Percentiles rank a stretch among this genome's conserved stretches.
Evolutionary conservation across 352 stramenopile genomes (phyloP).

Genomic region (Pythium coloratum): DNA sequence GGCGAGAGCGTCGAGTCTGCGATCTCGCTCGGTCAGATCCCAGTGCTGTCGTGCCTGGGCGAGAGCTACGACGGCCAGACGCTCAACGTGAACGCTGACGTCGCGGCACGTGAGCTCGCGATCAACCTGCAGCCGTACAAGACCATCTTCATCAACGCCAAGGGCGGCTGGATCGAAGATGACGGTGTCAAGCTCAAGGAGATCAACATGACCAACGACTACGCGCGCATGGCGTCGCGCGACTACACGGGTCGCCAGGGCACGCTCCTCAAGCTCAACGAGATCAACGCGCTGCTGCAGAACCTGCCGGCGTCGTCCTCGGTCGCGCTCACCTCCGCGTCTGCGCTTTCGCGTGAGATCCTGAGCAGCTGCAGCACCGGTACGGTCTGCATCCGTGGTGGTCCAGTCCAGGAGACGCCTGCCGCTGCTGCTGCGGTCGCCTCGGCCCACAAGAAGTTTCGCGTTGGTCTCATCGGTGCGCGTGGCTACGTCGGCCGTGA

Average conservation of each 20-base stretch:
- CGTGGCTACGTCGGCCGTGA: constrained; percentile 87
- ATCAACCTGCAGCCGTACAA: constrained; percentile 83
- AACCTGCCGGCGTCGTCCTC: constrained; percentile 75
- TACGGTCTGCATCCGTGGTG: constrained; percentile 79
- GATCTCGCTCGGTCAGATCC: constrained; percentile 73
- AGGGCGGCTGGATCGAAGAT: constrained; percentile 87
- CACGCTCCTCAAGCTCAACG: constrained; percentile 91
- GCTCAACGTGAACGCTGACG: constrained; percentile 90
- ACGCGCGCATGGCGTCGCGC: constrained; percentile 64
- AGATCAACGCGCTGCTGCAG: constrained; percentile 86
- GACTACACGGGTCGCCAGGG: constrained; percentile 89
- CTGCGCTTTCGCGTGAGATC: constrained; percentile 78
- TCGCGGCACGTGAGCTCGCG: constrained; percentile 77
- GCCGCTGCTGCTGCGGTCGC: constrained; percentile 20
- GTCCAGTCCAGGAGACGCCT: constrained; percentile 15
- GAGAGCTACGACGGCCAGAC: constrained; percentile 73
- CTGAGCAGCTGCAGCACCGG: constrained; percentile 84
- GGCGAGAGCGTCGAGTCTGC: constrained; percentile 64
- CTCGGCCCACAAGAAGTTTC: constrained; percentile 48
- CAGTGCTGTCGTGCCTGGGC: constrained; percentile 83
- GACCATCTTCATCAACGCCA: constrained; percentile 89
- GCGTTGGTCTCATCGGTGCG: constrained; percentile 84
- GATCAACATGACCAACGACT: constrained; percentile 84
- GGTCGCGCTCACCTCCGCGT: constrained; percentile 85
- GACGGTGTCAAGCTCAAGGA: constrained; percentile 81